Conservation (phyloP, 176 grass and related monocot species). For the Triticum urartu region DNA sequence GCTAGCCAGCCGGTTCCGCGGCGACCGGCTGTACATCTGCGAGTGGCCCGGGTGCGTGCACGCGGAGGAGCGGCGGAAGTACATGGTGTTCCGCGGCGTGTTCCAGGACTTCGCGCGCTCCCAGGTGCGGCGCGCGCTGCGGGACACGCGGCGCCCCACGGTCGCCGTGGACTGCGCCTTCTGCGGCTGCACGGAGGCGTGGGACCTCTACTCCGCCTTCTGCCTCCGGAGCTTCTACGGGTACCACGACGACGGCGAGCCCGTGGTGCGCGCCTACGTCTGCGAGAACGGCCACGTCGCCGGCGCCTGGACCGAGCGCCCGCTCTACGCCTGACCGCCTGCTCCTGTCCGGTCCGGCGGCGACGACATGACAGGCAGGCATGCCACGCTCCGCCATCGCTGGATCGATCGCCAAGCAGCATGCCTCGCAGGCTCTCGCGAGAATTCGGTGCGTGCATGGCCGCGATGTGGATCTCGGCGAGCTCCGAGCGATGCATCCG, state of each 20-base stretch:
- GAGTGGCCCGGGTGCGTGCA: conserved; percentile 93
- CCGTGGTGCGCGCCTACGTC: conserved; percentile 85
- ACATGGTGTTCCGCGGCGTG: conserved; percentile 97
- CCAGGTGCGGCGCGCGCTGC: conserved; percentile 69
- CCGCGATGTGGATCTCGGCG: neutral
- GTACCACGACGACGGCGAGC: conserved; percentile 94
- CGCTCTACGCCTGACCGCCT: conserved; percentile 65
- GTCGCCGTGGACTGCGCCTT: conserved; percentile 77
- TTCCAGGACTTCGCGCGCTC: conserved; percentile 82
- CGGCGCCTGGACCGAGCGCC: conserved; percentile 86
- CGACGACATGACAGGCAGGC: neutral
- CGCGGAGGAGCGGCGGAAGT: conserved; percentile 79
- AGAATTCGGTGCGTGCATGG: neutral
- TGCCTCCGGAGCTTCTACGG: conserved; percentile 91
- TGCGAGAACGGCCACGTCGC: conserved; percentile 97
- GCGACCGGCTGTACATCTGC: conserved; percentile 87
- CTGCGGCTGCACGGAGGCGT: conserved; percentile 63
- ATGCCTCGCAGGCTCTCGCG: neutral
- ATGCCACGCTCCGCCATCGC: neutral
- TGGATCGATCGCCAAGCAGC: neutral
- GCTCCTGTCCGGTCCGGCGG: neutral
- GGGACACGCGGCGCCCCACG: conserved; percentile 59
- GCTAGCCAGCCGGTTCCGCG: conserved; percentile 79
- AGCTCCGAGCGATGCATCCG: conserved; percentile 4
- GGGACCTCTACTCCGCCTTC: conserved; percentile 93